Percentiles rank a stretch among this genome's conserved stretches.
Evolutionary conservation across 2,329 filamentous ascomycete genomes (phyloP).

Genomic region (Xylaria hypoxylon): DNA sequence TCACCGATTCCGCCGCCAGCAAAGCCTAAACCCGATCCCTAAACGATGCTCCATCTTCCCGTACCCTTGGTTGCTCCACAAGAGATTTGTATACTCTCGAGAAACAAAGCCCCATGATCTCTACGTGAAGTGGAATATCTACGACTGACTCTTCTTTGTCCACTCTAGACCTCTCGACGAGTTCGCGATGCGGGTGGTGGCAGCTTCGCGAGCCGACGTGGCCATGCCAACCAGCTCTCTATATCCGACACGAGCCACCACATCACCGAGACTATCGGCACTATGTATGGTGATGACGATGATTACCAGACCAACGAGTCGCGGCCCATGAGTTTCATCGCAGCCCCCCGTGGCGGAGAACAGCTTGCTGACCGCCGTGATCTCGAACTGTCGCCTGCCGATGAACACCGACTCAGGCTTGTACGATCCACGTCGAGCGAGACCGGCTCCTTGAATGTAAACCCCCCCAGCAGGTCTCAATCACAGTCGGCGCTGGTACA

Average conservation of each 20-base stretch:
- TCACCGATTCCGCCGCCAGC: conserved; percentile 16
- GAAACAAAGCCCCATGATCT: not conserved
- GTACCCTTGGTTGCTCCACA: conserved; percentile 16
- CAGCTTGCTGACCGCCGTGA: conserved; percentile 56
- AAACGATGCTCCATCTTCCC: conserved; percentile 20
- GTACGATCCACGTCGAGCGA: conserved; percentile 59
- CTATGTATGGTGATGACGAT: conserved; percentile 85
- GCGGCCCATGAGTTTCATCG: conserved; percentile 81
- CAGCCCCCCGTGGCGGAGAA: conserved; percentile 66
- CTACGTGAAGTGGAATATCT: conserved; percentile 1
- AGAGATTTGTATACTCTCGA: conserved; percentile 22
- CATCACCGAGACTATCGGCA: conserved; percentile 93
- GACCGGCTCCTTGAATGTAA: conserved; percentile 49
- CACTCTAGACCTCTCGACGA: conserved; percentile 67
- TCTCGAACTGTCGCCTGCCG: conserved; percentile 50
- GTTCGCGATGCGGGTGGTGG: conserved; percentile 65
- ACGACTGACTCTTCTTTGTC: conserved; percentile 37
- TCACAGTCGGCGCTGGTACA: conserved; percentile 55
- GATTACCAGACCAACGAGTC: conserved; percentile 61
- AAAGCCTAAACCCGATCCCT: conserved; percentile 18
- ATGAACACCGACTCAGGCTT: conserved; percentile 57
- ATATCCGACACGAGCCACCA: conserved; percentile 93
- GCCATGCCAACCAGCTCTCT: conserved; percentile 68
- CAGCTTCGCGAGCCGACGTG: conserved; percentile 69
- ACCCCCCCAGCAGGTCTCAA: conserved; percentile 58